Evolutionary conservation across 1,139 yeast species (phyloP).

Genomic region (Hansenula sp.): DNA sequence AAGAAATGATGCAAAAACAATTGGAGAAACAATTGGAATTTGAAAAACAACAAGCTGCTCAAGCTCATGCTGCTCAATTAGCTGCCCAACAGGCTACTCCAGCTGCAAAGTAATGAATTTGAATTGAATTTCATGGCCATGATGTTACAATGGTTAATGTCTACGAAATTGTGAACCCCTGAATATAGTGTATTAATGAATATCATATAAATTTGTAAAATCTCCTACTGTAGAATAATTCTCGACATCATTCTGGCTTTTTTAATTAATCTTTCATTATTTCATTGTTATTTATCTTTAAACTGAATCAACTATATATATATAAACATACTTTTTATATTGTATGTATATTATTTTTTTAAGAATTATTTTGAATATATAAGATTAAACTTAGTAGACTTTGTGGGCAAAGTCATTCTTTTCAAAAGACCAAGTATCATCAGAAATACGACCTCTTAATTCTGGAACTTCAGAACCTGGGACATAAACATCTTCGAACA

Average conservation of each 20-base stretch:
- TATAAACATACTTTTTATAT: not conserved
- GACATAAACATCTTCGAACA: conserved; percentile 95
- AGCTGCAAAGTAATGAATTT: not conserved
- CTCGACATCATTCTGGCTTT: no score
- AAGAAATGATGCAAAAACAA: conserved; percentile 73
- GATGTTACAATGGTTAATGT: not conserved
- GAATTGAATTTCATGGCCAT: no score
- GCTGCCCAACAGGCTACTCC: not conserved
- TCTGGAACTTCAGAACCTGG: conserved; percentile 91
- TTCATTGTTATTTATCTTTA: no score
- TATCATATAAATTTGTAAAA: no score
- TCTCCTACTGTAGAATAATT: no score
- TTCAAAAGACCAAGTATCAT: conserved; percentile 84
- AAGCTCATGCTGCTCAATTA: conserved; percentile 4
- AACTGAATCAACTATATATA: not conserved
- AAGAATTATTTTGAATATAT: not conserved
- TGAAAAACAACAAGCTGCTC: conserved; percentile 26
- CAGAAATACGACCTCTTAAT: conserved; percentile 95
- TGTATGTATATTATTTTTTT: not conserved
- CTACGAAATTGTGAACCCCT: not conserved
- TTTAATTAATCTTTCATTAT: no score
- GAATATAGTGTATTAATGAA: not conserved
- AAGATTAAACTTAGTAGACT: conserved; percentile 17
- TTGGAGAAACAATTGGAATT: conserved; percentile 40
- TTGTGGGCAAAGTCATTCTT: conserved; percentile 59